Percentiles rank a stretch among this genome's conserved stretches.
Evolutionary conservation across 2,329 filamentous ascomycete species (phyloP).

Genomic region (Exophiala dermatitidis): DNA sequence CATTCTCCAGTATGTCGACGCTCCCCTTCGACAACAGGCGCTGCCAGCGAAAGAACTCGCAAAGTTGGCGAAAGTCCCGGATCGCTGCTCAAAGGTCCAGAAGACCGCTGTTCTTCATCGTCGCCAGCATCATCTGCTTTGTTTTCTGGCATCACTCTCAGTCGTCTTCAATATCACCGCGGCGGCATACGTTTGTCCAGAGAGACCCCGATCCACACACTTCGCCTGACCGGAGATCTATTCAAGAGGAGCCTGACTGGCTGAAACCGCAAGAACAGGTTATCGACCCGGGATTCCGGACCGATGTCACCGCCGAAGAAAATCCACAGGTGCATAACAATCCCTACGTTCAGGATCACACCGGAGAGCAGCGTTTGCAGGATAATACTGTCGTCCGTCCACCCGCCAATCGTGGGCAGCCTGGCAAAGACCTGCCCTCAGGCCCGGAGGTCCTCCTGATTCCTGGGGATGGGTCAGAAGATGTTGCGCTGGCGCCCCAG

Average conservation of each 20-base stretch:
- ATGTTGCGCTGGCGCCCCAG: neutral
- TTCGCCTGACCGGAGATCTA: constrained; percentile 7
- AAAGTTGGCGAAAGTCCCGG: constrained; percentile 10
- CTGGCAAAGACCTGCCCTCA: neutral
- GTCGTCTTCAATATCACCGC: constrained; percentile 1
- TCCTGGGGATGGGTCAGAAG: constrained; percentile 3
- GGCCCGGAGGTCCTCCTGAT: constrained; percentile 8
- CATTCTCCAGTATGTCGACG: constrained; percentile 4
- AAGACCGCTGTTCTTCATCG: constrained; percentile 6
- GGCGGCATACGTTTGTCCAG: constrained; percentile 3
- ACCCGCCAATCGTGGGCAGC: neutral
- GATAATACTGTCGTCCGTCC: neutral
- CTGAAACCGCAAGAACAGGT: neutral
- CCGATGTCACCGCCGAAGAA: neutral
- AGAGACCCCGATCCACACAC: neutral
- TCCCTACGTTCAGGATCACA: neutral
- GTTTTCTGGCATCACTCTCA: constrained; percentile 7
- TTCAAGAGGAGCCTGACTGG: constrained; percentile 4
- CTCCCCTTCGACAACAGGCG: constrained; percentile 6
- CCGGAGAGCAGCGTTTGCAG: neutral
- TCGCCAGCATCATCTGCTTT: constrained; percentile 8
- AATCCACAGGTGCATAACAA: neutral
- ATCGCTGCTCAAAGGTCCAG: constrained; percentile 4
- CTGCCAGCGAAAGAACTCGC: constrained; percentile 12
- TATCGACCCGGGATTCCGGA: neutral